Evolutionary conservation across 2,329 filamentous ascomycete genomes (phyloP).

Genomic region (Talaromyces rugulosus): DNA sequence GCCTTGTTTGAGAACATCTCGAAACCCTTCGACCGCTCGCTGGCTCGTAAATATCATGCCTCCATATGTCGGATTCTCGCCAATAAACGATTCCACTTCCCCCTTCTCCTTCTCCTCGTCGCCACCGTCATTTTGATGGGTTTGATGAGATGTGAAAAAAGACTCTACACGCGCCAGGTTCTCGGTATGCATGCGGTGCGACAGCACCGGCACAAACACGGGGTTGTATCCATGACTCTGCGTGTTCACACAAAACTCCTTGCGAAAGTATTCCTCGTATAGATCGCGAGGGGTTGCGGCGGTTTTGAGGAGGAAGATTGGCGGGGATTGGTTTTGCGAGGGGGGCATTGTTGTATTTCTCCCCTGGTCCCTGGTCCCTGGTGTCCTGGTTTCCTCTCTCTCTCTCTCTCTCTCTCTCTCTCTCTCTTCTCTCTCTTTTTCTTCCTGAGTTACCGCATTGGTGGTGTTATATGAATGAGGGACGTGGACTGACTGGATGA

Average conservation of each 20-base stretch:
- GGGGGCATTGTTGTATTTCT: neutral
- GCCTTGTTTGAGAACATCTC: conserved; percentile 2
- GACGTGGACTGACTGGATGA: neutral
- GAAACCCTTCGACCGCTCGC: conserved; percentile 45
- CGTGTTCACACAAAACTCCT: neutral
- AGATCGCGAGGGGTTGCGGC: conserved; percentile 41
- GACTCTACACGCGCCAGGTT: conserved; percentile 33
- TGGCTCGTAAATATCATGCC: conserved; percentile 49
- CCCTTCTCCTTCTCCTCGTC: neutral
- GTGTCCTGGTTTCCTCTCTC: too few relatives aligned
- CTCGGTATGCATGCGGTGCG: conserved; percentile 36
- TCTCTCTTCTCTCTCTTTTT: neutral
- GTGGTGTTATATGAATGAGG: neutral
- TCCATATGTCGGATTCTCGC: conserved; percentile 30
- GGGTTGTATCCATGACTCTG: conserved; percentile 18
- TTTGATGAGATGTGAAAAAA: conserved; percentile 27
- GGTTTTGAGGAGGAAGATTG: conserved; percentile 47
- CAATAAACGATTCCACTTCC: conserved; percentile 14
- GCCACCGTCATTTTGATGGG: neutral
- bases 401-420: too few relatives aligned
- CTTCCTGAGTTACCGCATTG: neutral
- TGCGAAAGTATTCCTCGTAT: conserved; percentile 44
- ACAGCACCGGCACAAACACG: conserved; percentile 44
- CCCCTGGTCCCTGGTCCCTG: too few relatives aligned
- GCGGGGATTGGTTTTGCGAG: conserved; percentile 14